A percentile compares a stretch with the other conserved stretches of the same genome.
Conservation (phyloP, 305 asterid species). For the Fraxinus platypoda region DNA sequence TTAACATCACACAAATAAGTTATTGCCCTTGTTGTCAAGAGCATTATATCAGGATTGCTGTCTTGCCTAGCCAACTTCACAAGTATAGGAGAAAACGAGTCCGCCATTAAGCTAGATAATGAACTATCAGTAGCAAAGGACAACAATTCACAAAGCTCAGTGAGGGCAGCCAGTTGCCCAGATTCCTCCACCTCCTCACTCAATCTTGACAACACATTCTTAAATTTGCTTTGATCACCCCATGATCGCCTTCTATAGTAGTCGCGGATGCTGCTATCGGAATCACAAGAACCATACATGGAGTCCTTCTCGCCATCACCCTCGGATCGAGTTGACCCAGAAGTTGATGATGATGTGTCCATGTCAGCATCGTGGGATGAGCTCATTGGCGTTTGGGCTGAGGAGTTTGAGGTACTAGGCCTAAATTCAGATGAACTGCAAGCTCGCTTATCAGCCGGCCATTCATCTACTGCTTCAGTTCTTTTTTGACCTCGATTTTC, state of each 20-base stretch:
- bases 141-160: constrained; percentile 85
- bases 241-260: constrained; percentile 52
- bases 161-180: constrained; percentile 71
- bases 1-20: constrained; percentile 90
- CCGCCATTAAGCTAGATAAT: constrained; percentile 70
- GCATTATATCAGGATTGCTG: constrained; percentile 74
- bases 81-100: constrained; percentile 70
- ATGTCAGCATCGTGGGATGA: constrained; percentile 62
- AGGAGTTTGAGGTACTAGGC: constrained; percentile 74
- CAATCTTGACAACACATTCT: constrained; percentile 59
- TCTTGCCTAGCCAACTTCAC: constrained; percentile 76
- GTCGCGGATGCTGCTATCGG: constrained; percentile 60
- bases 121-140: constrained; percentile 80
- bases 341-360: constrained; percentile 76
- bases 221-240: constrained; percentile 67
- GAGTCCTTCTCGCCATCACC: constrained; percentile 80
- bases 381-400: constrained; percentile 47
- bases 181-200: constrained; percentile 70
- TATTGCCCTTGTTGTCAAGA: constrained; percentile 81
- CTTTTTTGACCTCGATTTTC: constrained; percentile 88
- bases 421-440: constrained; percentile 74
- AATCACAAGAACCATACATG: constrained; percentile 74
- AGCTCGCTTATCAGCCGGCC: constrained; percentile 95
- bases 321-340: constrained; percentile 75
- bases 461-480: constrained; percentile 63